Base-by-base conservation (phyloP, 345 rosid genomes). In the Camelina laxa region DNA sequence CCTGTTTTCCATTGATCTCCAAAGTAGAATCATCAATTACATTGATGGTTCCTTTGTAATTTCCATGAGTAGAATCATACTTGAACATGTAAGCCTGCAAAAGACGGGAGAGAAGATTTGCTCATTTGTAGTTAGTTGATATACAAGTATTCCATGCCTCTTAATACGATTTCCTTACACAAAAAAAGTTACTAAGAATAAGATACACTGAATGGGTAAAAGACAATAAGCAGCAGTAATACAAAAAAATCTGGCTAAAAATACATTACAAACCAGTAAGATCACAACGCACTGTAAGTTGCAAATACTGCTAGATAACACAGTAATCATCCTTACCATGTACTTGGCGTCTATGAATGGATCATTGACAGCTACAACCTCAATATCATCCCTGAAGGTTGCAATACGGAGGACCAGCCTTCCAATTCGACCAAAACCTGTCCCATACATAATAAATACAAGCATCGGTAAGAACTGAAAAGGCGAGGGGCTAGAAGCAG, bases 391-490 rank as follows among this genome's bases (percentile, higher is more conserved):
- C 80, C 98, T 90, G 27, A 70, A 82, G 31, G 88, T 84, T 65
- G 97, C 97, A 19, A 94, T 80, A 14, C 98, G 85, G 64, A 94
- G 81, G 71, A 94, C 97, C 88, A 94, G 75, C 75, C 97, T 82
- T 59, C 98, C 98, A 71, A 94, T 91, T 30, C 98, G 93, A 75
- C 98, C 98, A 87, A 91, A 94, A 73, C 98, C 97, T 94, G 83
- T 70, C 66, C 42, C 56, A 4, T 49, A 59, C 24, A 51, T 13
- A 59, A 38, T 10, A 49, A 8, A 50, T 21, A 38, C 53, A 65
- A 30, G 24, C 38, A 22, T 53, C 4, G 0, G 11, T 44, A 31
- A 41, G 49, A 56, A n/a, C 2, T 17, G 24, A 38, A 51, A 39
- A 47, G 9, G 54, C 13, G 36, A 12, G 9, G 12, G 17, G 17